These are phyloP conservation scores for Brassica carinata DNA, from an alignment of 345 rosid genomes.

Conservation along the genomic window DNA sequence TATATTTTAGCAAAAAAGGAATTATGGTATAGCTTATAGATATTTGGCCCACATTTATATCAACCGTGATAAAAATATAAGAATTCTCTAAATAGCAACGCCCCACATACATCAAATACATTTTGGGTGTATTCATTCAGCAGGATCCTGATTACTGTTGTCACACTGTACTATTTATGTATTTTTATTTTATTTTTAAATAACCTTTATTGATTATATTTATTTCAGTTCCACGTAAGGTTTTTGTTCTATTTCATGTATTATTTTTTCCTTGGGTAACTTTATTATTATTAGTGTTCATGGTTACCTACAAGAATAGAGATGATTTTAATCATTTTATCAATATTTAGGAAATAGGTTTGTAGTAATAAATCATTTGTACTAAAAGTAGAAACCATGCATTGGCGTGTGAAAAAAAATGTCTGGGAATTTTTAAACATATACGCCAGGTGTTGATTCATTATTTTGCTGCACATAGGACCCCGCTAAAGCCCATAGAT, in stretches of 20 bases:
- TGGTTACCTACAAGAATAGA: background rate
- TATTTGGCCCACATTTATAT: constrained; percentile 5
- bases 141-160: background rate
- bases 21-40: constrained; percentile 3
- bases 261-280: background rate
- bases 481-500: too few species aligned
- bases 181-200: background rate
- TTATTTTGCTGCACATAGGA: too few species aligned
- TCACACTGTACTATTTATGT: background rate
- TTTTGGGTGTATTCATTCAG: constrained; percentile 1
- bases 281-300: background rate
- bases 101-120: background rate
- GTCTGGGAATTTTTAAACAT: background rate
- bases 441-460: too few species aligned
- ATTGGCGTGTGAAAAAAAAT: background rate
- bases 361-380: background rate
- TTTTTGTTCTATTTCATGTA: background rate
- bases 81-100: background rate
- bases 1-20: background rate
- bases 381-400: background rate
- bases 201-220: background rate
- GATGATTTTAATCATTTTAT: background rate
- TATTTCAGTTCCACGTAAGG: background rate
- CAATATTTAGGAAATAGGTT: background rate
- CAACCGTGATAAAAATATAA: background rate